Evolutionary conservation across 2,329 filamentous ascomycete species (phyloP), one percentile per base, ranked within the genome.

Genomic region (Botrytis pseudocinerea): DNA sequence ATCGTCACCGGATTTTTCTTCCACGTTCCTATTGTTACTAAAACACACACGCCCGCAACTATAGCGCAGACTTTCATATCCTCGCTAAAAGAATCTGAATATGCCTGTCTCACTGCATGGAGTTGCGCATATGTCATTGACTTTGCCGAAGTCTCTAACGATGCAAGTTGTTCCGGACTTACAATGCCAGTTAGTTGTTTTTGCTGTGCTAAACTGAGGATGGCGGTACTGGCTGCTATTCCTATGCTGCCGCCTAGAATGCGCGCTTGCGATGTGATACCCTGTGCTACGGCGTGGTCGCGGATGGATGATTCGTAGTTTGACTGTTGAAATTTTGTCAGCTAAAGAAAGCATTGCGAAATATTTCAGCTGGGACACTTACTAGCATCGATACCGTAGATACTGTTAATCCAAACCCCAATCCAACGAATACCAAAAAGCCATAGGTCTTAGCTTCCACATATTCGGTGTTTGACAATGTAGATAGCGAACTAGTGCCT

Each of bases 41-140:
- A 28, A 18, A 46, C 10, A 18, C 54, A 70, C 1, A 63, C 1
- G 28, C 61, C n/a, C 42, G 61, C 14, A 44, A 44, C 18, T 28
- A 44, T 44, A 32, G 40, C 57, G 28, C 25, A 44, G 8, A 28
- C 46, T 48, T 60, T 59, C 14, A 62, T 66, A 63, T 68, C 42
- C 61, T 71, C 87, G 86, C 89, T 90, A 77, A 46, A 44, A 25
- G 90, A 86, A 79, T 63, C 38, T 3, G 61, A 28, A 22, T 63
- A 63, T 2, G 14, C 25, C 8, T 44, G 61, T 63, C 38, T n/a
- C 42, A 44, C 61, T 63, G 61, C 40, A 22, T 63, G 16, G 10
- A 63, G 40, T 28, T 63, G 38, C 8, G 61, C 3, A 32, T 20
- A 22, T 12, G 38, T 44, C 38, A 63, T 63, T 18, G n/a, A 28